Evolutionary conservation across 2,329 filamentous ascomycete genomes (phyloP), one percentile per base, ranked within the genome.

Genomic region (Fusarium guadeloupense): DNA sequence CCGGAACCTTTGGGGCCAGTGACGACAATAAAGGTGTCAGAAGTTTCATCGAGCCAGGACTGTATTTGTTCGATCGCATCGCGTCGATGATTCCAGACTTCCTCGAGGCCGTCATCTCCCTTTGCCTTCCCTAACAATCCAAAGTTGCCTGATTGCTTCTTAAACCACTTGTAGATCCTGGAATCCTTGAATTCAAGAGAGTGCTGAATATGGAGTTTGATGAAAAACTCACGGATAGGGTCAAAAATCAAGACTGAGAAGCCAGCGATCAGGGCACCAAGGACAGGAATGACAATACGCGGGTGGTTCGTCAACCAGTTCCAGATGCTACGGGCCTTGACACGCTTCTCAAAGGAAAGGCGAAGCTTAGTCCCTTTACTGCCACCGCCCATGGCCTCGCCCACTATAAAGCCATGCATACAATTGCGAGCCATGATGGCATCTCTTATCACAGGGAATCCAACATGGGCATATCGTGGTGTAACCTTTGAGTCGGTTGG

Each of bases 341-440:
- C 84, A 59, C 88, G 90, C 64, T 88, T 85, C 73, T 97, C 90
- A 68, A 97, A 98, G 2, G 89, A 91, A 44, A 98, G 81, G 33
- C 92, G 88, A 54, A 99, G 80, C 9, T 87, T 81, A 0, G 93
- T 97, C 2, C 91, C 90, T 20, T 79, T 79, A 67, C 89, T 90
- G 5, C 92, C 92, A 37, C 92, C 92, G 5, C 91, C 91, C 34
- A 84, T 77, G 20, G 85, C 80, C 67, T 92, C 89, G 0, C 81
- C 74, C 2, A 97, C 85, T 4, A 88, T 80, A 57, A 90, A 90
- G 0, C 94, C 93, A 73, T 99, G 95, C 77, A 97, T 83, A 70
- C 94, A 98, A 69, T 96, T 97, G 67, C 91, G 89, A 0, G 93
- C 93, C 86, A 95, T 92, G 50, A 96, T 89, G 7, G 93, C 89